phyloP scores from a whole-genome alignment of 176 grass and related monocot species.

The Bromus sterilis region DNA sequence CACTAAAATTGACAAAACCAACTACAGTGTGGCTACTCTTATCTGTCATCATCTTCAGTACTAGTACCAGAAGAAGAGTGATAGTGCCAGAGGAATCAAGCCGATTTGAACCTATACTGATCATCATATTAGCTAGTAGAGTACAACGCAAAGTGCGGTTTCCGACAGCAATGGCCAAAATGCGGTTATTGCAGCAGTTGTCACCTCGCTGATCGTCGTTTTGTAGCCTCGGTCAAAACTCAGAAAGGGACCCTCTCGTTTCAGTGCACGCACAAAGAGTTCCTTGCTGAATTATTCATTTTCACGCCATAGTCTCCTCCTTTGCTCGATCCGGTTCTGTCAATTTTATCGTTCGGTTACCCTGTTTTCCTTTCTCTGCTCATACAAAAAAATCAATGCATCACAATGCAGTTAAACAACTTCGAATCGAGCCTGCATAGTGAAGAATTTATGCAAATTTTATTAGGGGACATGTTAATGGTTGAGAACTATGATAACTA shows the following conservation, averaged over 20 bases:
- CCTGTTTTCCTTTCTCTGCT: too few species aligned
- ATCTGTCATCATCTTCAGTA: not conserved
- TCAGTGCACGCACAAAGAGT: not conserved
- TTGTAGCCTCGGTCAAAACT: not conserved
- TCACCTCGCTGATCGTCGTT: conserved; percentile 15
- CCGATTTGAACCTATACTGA: conserved; percentile 7
- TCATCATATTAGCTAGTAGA: not conserved
- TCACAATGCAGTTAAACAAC: too few species aligned
- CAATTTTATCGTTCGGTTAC: too few species aligned
- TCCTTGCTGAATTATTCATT: not conserved
- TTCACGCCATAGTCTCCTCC: too few species aligned
- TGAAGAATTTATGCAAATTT: too few species aligned
- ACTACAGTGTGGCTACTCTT: not conserved
- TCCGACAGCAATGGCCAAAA: not conserved
- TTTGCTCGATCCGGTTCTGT: too few species aligned
- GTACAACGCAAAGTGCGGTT: not conserved
- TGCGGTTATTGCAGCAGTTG: conserved; percentile 22
- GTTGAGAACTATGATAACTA: too few species aligned
- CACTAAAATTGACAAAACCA: too few species aligned
- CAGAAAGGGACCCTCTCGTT: conserved; percentile 6
- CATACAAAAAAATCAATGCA: too few species aligned
- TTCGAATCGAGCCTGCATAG: too few species aligned
- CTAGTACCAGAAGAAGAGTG: too few species aligned
- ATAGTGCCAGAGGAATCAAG: conserved; percentile 15
- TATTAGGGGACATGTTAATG: too few species aligned